Evolutionary conservation across 2,329 filamentous ascomycete genomes (phyloP), one percentile per base, ranked within the genome.

Genomic region (Botrytis sinoallii): DNA sequence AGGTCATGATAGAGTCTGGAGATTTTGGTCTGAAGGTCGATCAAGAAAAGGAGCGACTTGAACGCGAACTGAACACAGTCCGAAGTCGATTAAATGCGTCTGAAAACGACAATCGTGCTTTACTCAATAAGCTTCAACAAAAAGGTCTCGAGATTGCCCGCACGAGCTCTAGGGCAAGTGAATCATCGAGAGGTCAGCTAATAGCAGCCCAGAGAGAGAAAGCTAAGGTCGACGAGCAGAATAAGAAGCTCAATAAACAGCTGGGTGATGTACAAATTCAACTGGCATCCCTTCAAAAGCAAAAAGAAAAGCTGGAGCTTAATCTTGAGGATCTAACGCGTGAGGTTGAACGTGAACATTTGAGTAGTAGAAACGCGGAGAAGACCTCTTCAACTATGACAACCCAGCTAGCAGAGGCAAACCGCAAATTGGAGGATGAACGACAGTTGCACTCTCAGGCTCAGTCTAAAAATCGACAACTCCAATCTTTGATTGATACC

Each of bases 71-170:
- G 10, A 91, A 93, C 35, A 98, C 95, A 1, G 89, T 98, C 77
- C 97, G 96, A 82, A 95, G 95, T 75, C 91, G 95, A 35, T 86
- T 99, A 59, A 88, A 92, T 12, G 96, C 95, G 38, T 98, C 95
- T 0, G 95, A 99, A 82, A 98, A 98, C 79, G 95, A 98, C 83
- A 98, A 98, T 79, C 91, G 94, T 70, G 92, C 94, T 8, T 85
- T 99, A n/a, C 87, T 98, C 77, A 98, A 98, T 84, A 98, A 98
- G 83, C 87, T 99, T 29, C 95, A 98, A 80, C 95, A 98, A 80
- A 98, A 98, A 85, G 96, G 97, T 44, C 88, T 99, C 10, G 95
- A 99, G 81, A 97, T 99, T 82, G 95, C 95, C 59, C 90, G 96
- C 64, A 96, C 95, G 0, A 93, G 90, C 75, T 97, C 95, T 8